Base-by-base conservation (phyloP, 208 protist genomes). In the Leptomonas seymouri region DNA sequence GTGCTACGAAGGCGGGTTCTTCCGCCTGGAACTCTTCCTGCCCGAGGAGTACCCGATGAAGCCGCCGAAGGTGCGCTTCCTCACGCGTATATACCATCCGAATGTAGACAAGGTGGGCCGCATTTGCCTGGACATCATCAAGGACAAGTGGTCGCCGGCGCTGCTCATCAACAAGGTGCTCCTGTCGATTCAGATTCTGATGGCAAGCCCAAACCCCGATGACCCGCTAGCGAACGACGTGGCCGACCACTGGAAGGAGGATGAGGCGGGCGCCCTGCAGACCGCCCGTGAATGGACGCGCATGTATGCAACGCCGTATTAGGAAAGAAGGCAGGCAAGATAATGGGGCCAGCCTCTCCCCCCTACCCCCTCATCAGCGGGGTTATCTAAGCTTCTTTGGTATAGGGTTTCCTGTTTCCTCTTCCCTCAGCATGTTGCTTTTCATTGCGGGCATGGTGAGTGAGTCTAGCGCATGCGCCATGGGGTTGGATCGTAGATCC, bases 91-190 rank as follows among this genome's bases (percentile, higher is more conserved):
- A 81, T 99, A 99, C 71, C 99, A 99, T 84, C 99, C 99, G 15
- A 99, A 99, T 84, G 97, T 99, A 36, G 99, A 99, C 72, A 94
- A 94, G 58, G 82, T 99, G 48, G 98, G 99, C 12, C 85, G 86
- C 56, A 99, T 99, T 66, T 99, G 99, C 87, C 89, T 99, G 16
- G 99, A 99, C 77, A 99, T 99, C 83, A 97, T 99, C 51, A 98
- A 99, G 75, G 99, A 99, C 72, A 98, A 99, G 82, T 99, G 99
- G 99, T 95, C 85, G 45, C 99, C 99, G 21, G 99, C 99, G 63
- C 99, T 99, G 76, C 98, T 99, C 74, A 99, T 99, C 44, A 93
- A 96, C 20, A 97, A 99, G 39, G 99, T 99, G 71, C 92, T 99
- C 45, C 98, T 99, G 8, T 99, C 98, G 16, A 99, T 99, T 70